These are phyloP conservation scores for Moesziomyces antarcticus DNA, from an alignment of 1,284 basidiomycete species.

Conservation along the genomic window DNA sequence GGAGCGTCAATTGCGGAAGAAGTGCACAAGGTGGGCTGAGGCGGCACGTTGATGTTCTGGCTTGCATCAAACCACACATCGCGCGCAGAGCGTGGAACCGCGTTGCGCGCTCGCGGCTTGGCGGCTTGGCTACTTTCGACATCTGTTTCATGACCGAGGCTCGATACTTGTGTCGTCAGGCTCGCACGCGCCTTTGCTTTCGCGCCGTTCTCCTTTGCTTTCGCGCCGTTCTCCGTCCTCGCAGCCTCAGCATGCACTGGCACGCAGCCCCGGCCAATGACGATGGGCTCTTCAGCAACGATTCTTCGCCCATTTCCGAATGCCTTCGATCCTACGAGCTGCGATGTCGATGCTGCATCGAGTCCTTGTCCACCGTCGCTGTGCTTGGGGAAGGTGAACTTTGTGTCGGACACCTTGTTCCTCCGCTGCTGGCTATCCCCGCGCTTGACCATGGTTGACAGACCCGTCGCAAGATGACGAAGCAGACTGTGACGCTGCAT, in stretches of 20 bases:
- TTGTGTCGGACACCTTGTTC: not conserved
- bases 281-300: slow-evolving; percentile 27
- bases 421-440: not conserved
- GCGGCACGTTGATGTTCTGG: no score
- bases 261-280: slow-evolving; percentile 18
- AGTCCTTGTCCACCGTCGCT: not conserved
- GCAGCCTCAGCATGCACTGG: not conserved
- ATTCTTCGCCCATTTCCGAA: slow-evolving; percentile 18
- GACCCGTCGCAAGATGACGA: slow-evolving; percentile 1
- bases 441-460: slow-evolving; percentile 1
- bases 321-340: not conserved
- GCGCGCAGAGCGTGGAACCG: no score
- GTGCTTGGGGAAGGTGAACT: not conserved
- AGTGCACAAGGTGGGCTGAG: no score
- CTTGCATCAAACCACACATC: no score
- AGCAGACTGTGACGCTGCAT: slow-evolving; percentile 3
- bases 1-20: not conserved
- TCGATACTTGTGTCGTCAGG: no score
- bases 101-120: no score
- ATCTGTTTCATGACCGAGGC: no score
- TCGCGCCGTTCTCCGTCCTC: not conserved
- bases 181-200: not conserved
- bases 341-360: not conserved
- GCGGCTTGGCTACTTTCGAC: no score
- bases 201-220: no score